Evolutionary conservation across 805 yeast genomes (phyloP), one percentile per base, ranked within the genome.

Genomic region (Monosporozyma yasuniensis): DNA sequence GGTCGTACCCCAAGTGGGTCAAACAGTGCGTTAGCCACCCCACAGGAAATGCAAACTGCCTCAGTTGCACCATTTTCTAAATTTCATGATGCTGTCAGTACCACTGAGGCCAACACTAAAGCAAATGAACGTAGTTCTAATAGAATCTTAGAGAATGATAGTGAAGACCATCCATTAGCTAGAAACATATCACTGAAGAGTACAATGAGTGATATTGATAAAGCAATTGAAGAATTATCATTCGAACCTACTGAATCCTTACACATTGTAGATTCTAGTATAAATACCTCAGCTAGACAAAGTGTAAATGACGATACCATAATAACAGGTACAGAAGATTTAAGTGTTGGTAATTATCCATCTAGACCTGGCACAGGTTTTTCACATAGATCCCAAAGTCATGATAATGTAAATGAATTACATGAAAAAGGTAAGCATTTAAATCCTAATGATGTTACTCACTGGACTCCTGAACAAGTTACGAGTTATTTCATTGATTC

Each of bases 381-480:
- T 9, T 16, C 48, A 3, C 21, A 28, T n/a, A 46, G 21, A 16
- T 32, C 49, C 2, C 38, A 32, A 18, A 37, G 28, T 32, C 14
- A 44, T 21, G 23, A 37, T 3, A 23, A 16, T 21, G 21, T 11
- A 7, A 25, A 25, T 28, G 23, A 28, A 23, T 12, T 11, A 18
- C 14, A 19, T 22, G 16, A 23, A 21, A 22, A 32, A 10, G 46
- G 30, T 47, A 25, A 35, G 18, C 8, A 35, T 23, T 22, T 46
- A 10, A 30, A 50, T 47, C 27, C 46, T 10, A 14, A 67, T 25
- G 70, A 73, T 38, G 86, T 79, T 4, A 65, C 65, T 38, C 61
- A 69, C 9, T 93, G 99, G 99, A 71, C 87, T 0, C 93, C 98
- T 0, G 79, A 80, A 48, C 90, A 93, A 59, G 98, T 93, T 0